Evolutionary conservation across 1,284 basidiomycete genomes (phyloP).

Genomic region (Melampsora americana): DNA sequence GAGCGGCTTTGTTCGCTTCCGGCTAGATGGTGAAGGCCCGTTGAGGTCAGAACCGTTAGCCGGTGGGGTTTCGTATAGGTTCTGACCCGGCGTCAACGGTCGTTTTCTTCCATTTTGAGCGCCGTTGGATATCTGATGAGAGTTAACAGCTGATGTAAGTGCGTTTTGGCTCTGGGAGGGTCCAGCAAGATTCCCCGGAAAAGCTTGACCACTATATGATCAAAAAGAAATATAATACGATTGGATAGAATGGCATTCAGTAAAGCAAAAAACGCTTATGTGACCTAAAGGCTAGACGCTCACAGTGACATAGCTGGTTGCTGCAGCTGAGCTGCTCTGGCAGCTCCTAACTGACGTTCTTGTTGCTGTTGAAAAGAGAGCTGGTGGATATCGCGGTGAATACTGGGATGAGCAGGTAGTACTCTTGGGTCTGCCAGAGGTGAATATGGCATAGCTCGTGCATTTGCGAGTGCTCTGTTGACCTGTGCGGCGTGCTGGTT

Average conservation of each 20-base stretch:
- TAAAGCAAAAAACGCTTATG: neutral
- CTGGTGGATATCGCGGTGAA: neutral
- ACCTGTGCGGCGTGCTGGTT: neutral
- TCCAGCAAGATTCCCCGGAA: neutral
- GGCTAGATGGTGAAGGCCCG: neutral
- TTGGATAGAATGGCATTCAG: neutral
- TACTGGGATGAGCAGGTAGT: neutral
- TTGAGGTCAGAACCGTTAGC: neutral
- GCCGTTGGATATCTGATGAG: neutral
- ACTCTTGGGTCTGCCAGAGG: neutral
- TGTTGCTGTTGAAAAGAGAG: conserved; percentile 14
- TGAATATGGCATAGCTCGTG: neutral
- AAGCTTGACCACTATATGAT: neutral
- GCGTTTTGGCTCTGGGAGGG: neutral
- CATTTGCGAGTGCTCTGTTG: neutral
- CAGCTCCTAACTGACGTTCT: neutral
- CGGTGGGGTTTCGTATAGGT: neutral
- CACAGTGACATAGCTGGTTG: neutral
- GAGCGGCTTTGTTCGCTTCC: neutral
- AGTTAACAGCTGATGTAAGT: neutral
- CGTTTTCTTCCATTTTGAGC: conserved; percentile 4
- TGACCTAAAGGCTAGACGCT: neutral
- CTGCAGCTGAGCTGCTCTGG: conserved; percentile 2
- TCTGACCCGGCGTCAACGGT: conserved; percentile 1
- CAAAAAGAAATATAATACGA: neutral